Percentiles rank a stretch among this genome's conserved stretches.
Conservation (phyloP, 108 stramenopile species). For the Nannochloropsis granulata region DNA sequence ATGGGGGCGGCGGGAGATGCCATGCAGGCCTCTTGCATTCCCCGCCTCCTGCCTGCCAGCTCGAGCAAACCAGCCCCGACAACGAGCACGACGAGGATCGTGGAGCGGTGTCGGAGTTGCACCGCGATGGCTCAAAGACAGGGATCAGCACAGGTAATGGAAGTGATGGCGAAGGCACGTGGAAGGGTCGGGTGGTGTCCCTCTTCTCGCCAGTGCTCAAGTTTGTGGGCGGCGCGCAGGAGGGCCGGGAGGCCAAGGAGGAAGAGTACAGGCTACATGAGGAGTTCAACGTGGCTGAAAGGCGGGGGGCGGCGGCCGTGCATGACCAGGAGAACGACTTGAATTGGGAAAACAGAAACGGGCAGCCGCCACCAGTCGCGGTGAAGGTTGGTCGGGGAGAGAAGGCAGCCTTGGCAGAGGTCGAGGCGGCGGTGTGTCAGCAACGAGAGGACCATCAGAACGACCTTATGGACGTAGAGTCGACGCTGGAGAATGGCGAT, state of each 20-base stretch:
- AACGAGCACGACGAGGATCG: neutral
- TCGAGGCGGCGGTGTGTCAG: neutral
- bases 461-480: neutral
- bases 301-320: neutral
- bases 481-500: neutral
- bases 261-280: neutral
- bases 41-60: neutral
- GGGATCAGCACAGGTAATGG: neutral
- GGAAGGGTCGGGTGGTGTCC: neutral
- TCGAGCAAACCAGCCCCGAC: neutral
- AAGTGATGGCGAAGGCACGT: neutral
- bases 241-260: neutral
- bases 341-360: neutral
- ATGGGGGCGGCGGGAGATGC: neutral
- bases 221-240: neutral
- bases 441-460: neutral
- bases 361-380: neutral
- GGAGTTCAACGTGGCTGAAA: neutral
- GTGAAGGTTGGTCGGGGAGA: neutral
- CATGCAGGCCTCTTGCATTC: neutral
- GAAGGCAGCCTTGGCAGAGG: neutral
- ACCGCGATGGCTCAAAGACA: neutral
- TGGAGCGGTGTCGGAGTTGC: neutral
- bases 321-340: neutral
- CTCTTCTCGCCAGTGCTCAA: neutral